Evolutionary conservation across 257 asterid genomes (phyloP), one percentile per base, ranked within the genome.

Genomic region (Fraxinus anomala): DNA sequence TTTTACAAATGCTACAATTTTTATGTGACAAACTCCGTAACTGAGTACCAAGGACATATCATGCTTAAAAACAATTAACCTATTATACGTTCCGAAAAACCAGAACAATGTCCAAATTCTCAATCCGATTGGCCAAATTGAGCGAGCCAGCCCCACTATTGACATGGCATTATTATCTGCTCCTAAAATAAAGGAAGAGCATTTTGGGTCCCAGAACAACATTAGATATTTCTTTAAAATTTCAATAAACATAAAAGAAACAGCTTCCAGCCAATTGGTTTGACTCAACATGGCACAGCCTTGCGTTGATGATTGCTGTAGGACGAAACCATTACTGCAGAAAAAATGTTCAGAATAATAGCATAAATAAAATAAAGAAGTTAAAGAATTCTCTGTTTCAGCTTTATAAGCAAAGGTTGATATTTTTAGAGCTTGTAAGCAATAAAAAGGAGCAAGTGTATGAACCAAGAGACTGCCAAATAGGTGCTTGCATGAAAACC

Each of bases 151-250:
- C 44, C 44, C 44, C 44, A 39, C 12, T 39, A 39, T 39, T 39
- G 44, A 39, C 44, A 28, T 77, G 87, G 84, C 82, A 6, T 83
- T 83, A 84, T 81, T 84, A 72, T 67, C 65, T 9, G 28, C 70
- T 78, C 68, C 28, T 19, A 47, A 40, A 37, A 34, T 44, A 74
- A 39, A 39, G 9, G 44, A 39, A 39, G 61, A 37, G 81, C 44
- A 33, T 33, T 33, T 33, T 33, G 36, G 36, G 36, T 33, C 36
- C 36, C 36, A 33, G 36, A 33, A 33, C 36, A 33, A 33, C 36
- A 33, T 33, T 33, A 33, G 36, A 33, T 39, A 10, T 17, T 71
- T 67, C 79, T 83, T 78, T 49, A 65, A 67, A 37, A 70, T 75
- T 79, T 78, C 68, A 34, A 68, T 21, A 24, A 73, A 79, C 51